Evolutionary conservation across 2,329 filamentous ascomycete genomes (phyloP).

Genomic region (Epichloe hybrida): DNA sequence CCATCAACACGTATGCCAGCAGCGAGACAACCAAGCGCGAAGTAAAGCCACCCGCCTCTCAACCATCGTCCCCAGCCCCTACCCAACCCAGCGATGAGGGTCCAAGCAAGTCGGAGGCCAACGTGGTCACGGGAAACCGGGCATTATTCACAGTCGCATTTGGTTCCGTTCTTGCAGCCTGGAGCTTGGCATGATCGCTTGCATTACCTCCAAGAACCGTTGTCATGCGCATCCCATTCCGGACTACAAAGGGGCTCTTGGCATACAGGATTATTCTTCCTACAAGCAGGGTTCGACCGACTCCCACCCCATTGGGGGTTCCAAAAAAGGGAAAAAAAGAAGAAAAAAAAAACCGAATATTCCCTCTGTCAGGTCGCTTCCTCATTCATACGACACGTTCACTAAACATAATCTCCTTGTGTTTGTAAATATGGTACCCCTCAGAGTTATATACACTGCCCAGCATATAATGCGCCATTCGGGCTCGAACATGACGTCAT

Average conservation of each 20-base stretch:
- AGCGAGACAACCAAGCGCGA: conserved; percentile 5
- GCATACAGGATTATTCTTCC: too few relatives aligned
- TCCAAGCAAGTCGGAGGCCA: background rate
- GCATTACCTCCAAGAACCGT: too few relatives aligned
- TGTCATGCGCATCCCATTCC: too few relatives aligned
- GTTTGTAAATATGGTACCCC: background rate
- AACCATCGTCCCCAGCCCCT: background rate
- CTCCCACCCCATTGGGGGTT: too few relatives aligned
- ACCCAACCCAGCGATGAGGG: background rate
- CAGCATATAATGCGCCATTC: too few relatives aligned
- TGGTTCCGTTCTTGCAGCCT: background rate
- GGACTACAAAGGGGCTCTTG: too few relatives aligned
- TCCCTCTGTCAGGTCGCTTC: too few relatives aligned
- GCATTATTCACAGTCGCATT: background rate
- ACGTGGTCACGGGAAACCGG: background rate
- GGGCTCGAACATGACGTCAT: background rate
- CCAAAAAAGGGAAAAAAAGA: too few relatives aligned
- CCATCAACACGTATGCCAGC: conserved; percentile 8
- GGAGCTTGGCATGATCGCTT: background rate
- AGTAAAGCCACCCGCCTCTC: background rate
- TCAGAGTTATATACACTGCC: background rate
- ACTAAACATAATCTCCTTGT: background rate
- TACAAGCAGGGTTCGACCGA: too few relatives aligned
- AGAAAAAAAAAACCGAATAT: too few relatives aligned
- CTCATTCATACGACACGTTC: background rate